Conservation (phyloP, 192 early-diverging fungal genomes). For the Chytriomyces hyalinus region DNA sequence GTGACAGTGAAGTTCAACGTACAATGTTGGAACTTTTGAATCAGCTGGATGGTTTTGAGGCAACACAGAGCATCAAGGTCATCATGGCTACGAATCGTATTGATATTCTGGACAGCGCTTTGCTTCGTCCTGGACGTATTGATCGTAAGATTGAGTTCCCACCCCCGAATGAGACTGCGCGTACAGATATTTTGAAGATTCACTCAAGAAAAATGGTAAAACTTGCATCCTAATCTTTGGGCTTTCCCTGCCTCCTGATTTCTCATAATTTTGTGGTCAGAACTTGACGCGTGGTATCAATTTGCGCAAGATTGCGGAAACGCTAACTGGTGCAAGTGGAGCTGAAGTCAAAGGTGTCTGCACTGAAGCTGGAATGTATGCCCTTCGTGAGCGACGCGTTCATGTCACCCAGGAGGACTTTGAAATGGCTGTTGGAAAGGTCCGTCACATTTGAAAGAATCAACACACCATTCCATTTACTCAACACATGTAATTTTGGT, state of each 20-base stretch:
- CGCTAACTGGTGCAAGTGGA: constrained; percentile 95
- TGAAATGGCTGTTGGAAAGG: constrained; percentile 98
- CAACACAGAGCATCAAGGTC: constrained; percentile 67
- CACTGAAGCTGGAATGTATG: constrained; percentile 99
- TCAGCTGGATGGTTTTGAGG: constrained; percentile 95
- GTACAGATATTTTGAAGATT: constrained; percentile 95
- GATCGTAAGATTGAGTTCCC: constrained; percentile 99
- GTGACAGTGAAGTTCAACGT: constrained; percentile 95
- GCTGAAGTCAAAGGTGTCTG: constrained; percentile 99
- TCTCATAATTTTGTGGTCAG: constrained; percentile 65
- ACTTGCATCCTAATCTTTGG: background rate
- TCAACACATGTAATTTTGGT: constrained; percentile 9
- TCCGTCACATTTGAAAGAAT: constrained; percentile 9
- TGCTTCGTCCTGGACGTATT: constrained; percentile 92
- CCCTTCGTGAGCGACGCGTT: constrained; percentile 93
- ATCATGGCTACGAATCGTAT: constrained; percentile 99
- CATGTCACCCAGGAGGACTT: constrained; percentile 99
- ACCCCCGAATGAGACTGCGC: constrained; percentile 92
- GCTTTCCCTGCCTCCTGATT: background rate
- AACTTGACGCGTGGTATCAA: constrained; percentile 91
- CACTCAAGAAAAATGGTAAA: constrained; percentile 69
- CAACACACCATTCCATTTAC: background rate
- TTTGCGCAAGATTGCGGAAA: constrained; percentile 91
- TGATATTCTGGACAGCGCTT: constrained; percentile 94
- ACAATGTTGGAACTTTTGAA: constrained; percentile 99